These are phyloP conservation scores for Lodderomyces beijingensis DNA, from an alignment of 1,139 yeast species.

Conservation along the genomic window DNA sequence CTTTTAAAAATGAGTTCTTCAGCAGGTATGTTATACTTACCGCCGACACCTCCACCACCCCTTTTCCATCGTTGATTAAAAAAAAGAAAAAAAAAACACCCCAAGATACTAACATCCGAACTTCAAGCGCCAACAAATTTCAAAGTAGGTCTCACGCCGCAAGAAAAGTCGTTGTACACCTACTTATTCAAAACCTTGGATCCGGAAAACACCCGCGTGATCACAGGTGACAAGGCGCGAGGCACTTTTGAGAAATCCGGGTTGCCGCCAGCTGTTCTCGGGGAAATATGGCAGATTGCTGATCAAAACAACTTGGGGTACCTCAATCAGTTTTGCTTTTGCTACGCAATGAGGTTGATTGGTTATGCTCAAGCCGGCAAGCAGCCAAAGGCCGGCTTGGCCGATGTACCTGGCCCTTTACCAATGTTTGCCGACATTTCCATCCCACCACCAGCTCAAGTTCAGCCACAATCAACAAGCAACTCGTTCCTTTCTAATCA, in stretches of 20 bases:
- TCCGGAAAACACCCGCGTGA: conserved; percentile 70
- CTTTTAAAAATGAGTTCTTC: conserved; percentile 25
- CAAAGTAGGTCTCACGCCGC: conserved; percentile 60
- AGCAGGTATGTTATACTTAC: conserved; percentile 25
- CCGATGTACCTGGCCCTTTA: conserved; percentile 54
- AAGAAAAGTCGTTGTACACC: conserved; percentile 72
- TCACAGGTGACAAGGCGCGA: conserved; percentile 90
- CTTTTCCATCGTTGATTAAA: too few species aligned
- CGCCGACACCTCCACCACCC: too few species aligned
- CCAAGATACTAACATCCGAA: conserved; percentile 3
- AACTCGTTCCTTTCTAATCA: conserved; percentile 48
- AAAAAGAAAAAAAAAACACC: too few species aligned
- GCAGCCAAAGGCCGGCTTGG: conserved; percentile 46
- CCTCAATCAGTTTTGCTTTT: conserved; percentile 76
- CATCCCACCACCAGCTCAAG: conserved; percentile 13
- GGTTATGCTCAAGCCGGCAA: conserved; percentile 83
- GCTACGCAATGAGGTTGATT: conserved; percentile 81
- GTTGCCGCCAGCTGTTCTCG: conserved; percentile 69
- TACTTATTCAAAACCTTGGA: conserved; percentile 77
- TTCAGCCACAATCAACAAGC: conserved; percentile 37
- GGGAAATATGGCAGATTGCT: conserved; percentile 92
- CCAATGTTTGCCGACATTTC: conserved; percentile 47
- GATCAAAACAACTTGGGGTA: conserved; percentile 84
- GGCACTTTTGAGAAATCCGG: conserved; percentile 84
- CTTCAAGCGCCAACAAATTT: conserved; percentile 22